Percentiles rank a stretch among this genome's conserved stretches.
Conservation (phyloP, 2,329 filamentous ascomycete species). For the Aplosporella prunicola region DNA sequence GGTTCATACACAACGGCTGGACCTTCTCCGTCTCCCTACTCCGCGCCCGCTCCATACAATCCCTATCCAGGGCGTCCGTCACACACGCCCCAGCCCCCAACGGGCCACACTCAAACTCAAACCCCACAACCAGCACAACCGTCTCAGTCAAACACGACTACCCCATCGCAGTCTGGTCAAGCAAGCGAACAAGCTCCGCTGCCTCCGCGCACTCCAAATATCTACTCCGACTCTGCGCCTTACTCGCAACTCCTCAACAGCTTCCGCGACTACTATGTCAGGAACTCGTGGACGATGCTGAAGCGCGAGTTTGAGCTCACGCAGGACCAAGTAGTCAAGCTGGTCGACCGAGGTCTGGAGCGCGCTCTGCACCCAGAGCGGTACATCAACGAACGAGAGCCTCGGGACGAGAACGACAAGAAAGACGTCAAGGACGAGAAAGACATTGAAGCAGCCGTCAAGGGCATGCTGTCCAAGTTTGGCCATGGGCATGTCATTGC, state of each 20-base stretch:
- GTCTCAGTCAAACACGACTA: no score
- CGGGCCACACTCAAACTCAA: slow-evolving; percentile 4
- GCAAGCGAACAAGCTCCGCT: no score
- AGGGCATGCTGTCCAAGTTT: slow-evolving; percentile 11
- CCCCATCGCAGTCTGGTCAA: no score
- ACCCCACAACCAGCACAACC: slow-evolving; percentile 2
- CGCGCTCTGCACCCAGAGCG: slow-evolving; percentile 6
- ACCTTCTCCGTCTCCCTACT: slow-evolving; percentile 7
- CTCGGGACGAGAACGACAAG: slow-evolving; percentile 5
- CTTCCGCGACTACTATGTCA: slow-evolving; percentile 10
- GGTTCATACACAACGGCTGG: slow-evolving; percentile 4
- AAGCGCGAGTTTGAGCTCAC: slow-evolving; percentile 5
- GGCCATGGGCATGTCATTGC: slow-evolving; percentile 7
- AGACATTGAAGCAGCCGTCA: slow-evolving; percentile 9
- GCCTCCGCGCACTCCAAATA: slow-evolving; percentile 4
- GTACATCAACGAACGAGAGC: slow-evolving; percentile 2
- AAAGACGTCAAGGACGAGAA: slow-evolving; percentile 10
- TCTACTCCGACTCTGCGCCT: slow-evolving; percentile 6
- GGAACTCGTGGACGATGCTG: slow-evolving; percentile 4
- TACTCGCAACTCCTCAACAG: slow-evolving; percentile 9
- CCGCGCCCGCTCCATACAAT: slow-evolving; percentile 1
- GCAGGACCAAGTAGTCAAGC: slow-evolving; percentile 5
- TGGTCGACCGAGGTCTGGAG: slow-evolving; percentile 9
- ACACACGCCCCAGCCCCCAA: not conserved
- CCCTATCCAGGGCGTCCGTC: slow-evolving; percentile 5